phyloP scores from a whole-genome alignment of 2,329 filamentous ascomycete genomes.

The Fusarium algeriense region DNA sequence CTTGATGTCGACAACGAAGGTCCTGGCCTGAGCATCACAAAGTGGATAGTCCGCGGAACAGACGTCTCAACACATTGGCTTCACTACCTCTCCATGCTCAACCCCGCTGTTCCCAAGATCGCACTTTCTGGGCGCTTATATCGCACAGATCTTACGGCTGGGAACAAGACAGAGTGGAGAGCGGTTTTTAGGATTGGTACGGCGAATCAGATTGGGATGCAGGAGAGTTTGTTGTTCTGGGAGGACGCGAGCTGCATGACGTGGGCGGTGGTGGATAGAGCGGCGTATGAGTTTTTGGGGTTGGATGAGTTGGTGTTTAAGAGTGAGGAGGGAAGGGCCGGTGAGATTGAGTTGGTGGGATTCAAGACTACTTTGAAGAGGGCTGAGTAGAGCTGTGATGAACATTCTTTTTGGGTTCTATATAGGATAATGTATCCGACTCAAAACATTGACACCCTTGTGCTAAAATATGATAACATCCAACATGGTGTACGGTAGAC shows the following conservation, averaged over 20 bases:
- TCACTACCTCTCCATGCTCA: background rate
- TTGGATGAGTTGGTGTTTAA: conserved; percentile 16
- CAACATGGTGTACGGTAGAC: no score
- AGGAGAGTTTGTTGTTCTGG: conserved; percentile 5
- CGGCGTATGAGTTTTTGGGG: background rate
- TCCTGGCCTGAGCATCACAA: background rate
- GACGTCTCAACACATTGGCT: conserved; percentile 8
- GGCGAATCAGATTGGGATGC: background rate
- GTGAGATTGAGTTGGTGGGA: background rate
- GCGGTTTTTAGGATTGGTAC: background rate
- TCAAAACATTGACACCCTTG: no score
- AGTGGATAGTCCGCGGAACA: conserved; percentile 12
- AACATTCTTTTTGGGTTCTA: no score
- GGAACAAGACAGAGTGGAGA: background rate
- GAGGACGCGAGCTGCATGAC: conserved; percentile 9
- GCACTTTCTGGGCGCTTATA: background rate
- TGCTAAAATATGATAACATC: no score
- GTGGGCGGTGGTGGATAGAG: conserved; percentile 9
- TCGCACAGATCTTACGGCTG: background rate
- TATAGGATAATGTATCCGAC: no score
- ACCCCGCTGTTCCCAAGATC: background rate
- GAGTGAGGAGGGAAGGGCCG: background rate
- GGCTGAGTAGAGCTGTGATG: background rate
- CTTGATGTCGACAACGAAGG: background rate
- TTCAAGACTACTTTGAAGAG: conserved; percentile 1